These are phyloP conservation scores for Mycena capillaripes DNA, from an alignment of 768 basidiomycete genomes.

Conservation along the genomic window DNA sequence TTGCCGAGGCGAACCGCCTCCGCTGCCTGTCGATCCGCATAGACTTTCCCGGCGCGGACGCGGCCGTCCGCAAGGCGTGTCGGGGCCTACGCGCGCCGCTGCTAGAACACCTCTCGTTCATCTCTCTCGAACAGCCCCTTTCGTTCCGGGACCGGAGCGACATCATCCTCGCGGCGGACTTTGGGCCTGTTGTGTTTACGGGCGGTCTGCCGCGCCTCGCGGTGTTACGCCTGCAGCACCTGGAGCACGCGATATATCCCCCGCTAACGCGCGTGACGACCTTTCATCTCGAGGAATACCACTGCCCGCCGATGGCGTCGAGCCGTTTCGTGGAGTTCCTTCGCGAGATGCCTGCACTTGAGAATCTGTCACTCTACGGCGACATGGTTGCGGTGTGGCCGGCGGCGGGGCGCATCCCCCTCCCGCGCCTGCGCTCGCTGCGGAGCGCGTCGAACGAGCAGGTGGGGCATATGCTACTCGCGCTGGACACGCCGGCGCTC, in stretches of 20 bases:
- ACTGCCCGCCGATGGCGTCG: slow-evolving; percentile 39
- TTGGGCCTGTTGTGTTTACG: slow-evolving; percentile 37
- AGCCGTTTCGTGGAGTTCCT: slow-evolving; percentile 45
- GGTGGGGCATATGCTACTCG: slow-evolving; percentile 1
- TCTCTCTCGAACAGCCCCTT: slow-evolving; percentile 19
- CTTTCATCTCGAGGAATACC: slow-evolving; percentile 50
- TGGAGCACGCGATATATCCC: slow-evolving; percentile 13
- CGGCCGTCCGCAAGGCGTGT: neutral
- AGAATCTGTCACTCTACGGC: slow-evolving; percentile 50
- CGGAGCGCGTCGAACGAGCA: slow-evolving; percentile 2
- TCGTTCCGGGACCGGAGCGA: neutral
- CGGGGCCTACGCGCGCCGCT: neutral
- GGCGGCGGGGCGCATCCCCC: neutral
- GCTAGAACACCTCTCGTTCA: slow-evolving; percentile 28
- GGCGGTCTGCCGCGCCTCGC: slow-evolving; percentile 46
- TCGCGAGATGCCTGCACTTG: slow-evolving; percentile 49
- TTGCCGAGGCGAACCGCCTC: slow-evolving; percentile 20
- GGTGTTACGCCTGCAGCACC: slow-evolving; percentile 47
- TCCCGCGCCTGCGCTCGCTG: slow-evolving; percentile 29
- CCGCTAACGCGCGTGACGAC: slow-evolving; percentile 42
- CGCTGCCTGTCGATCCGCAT: slow-evolving; percentile 27
- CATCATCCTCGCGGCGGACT: neutral
- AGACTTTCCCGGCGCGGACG: slow-evolving; percentile 22
- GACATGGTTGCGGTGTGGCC: slow-evolving; percentile 33
- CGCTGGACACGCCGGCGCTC: slow-evolving; percentile 17